phyloP scores from a whole-genome alignment of 2,329 filamentous ascomycete genomes.

The Colletotrichum orbiculare region DNA sequence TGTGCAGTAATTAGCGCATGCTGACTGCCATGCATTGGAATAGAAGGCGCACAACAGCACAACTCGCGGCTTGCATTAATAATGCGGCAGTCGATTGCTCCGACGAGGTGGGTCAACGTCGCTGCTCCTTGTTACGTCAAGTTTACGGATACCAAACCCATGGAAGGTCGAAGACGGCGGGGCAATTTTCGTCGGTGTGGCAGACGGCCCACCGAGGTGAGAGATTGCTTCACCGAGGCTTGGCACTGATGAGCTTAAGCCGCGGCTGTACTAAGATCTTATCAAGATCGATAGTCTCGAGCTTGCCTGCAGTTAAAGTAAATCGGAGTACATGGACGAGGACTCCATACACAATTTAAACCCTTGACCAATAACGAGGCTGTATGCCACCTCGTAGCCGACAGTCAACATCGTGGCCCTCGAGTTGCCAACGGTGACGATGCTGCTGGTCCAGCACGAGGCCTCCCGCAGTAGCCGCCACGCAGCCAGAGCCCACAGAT shows the following conservation, averaged over 20 bases:
- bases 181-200: conserved; percentile 1
- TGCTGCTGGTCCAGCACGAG: conserved; percentile 4
- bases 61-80: conserved; percentile 10
- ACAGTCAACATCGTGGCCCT: conserved; percentile 5
- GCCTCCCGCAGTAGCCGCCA: conserved; percentile 11
- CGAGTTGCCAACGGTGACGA: neutral
- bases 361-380: neutral
- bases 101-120: neutral
- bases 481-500: conserved; percentile 4
- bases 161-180: neutral
- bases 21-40: too few relatives aligned
- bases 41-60: conserved; percentile 11
- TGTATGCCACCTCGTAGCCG: neutral
- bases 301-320: neutral
- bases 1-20: too few relatives aligned
- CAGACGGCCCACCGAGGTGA: conserved; percentile 5
- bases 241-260: neutral
- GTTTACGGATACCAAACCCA: conserved; percentile 2
- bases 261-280: conserved; percentile 2
- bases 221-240: conserved; percentile 9
- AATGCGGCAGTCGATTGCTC: neutral
- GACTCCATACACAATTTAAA: neutral
- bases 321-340: neutral
- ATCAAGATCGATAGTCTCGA: neutral
- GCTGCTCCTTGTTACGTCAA: conserved; percentile 15